A percentile compares a stretch with the other conserved stretches of the same genome.
phyloP scores from a whole-genome alignment of 306 rosid species.

The Senna siamea region DNA sequence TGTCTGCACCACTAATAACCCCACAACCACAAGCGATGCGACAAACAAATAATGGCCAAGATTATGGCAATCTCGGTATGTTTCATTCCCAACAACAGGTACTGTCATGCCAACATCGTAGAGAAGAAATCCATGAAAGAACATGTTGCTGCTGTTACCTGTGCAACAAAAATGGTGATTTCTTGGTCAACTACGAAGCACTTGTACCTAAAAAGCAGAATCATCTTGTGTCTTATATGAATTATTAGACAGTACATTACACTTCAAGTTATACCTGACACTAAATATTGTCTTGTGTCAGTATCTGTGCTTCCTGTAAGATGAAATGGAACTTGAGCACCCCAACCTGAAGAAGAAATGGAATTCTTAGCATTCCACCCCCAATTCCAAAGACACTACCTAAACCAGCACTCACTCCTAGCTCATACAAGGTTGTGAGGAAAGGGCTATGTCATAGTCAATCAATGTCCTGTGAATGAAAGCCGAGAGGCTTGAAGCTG shows the following conservation, averaged over 20 bases:
- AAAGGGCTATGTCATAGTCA: conserved; percentile 75
- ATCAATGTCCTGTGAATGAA: conserved; percentile 71
- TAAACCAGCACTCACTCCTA: conserved; percentile 82
- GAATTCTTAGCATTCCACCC: conserved; percentile 95
- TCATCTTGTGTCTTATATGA: no score
- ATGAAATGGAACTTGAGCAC: conserved; percentile 2
- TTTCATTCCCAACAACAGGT: conserved; percentile 76
- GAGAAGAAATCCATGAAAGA: conserved; percentile 97
- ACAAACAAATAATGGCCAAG: conserved; percentile 64
- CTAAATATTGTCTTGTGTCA: no score
- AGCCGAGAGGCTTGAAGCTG: conserved; percentile 82
- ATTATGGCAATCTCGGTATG: conserved; percentile 55
- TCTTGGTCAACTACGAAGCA: no score
- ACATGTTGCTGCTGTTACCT: conserved; percentile 89
- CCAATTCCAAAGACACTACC: conserved; percentile 96
- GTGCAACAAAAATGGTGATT: conserved; percentile 9
- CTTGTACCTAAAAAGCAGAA: no score
- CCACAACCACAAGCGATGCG: conserved; percentile 76
- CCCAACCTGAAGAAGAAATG: conserved; percentile 87
- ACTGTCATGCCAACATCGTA: conserved; percentile 82
- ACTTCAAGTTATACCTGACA: no score
- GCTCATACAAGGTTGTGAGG: conserved; percentile 78
- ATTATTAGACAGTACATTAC: no score
- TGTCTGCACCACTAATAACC: conserved; percentile 67
- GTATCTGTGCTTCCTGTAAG: no score